Conservation (phyloP, 2,329 filamentous ascomycete species). For the Aureobasidium vineae region DNA sequence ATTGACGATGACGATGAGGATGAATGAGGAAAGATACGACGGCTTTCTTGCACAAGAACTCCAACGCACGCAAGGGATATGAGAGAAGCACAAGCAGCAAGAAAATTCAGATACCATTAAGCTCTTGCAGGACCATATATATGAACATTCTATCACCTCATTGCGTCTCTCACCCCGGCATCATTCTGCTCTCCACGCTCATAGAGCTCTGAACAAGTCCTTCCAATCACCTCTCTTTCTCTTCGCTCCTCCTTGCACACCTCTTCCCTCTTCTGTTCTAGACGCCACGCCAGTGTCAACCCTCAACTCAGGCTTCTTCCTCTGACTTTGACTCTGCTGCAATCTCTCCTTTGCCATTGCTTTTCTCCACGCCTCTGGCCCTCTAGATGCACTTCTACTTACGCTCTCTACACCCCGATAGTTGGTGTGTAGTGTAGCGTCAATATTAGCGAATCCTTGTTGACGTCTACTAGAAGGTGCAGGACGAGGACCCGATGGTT, state of each 20-base stretch:
- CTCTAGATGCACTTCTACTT: not conserved
- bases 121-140: not conserved
- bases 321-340: conserved; percentile 2
- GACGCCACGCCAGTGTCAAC: conserved; percentile 17
- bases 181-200: too few relatives aligned
- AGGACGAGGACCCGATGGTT: not conserved
- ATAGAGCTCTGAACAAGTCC: conserved; percentile 28
- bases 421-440: not conserved
- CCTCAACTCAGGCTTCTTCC: conserved; percentile 13
- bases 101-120: not conserved
- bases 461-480: not conserved
- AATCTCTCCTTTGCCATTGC: not conserved
- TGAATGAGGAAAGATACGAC: not conserved
- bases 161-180: too few relatives aligned
- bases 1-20: conserved; percentile 30
- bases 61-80: too few relatives aligned
- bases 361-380: conserved; percentile 9
- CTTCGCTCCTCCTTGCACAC: conserved; percentile 1
- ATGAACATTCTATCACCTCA: not conserved
- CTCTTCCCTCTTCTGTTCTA: conserved; percentile 23
- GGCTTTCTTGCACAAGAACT: too few relatives aligned
- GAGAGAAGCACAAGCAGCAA: not conserved
- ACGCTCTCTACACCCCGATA: conserved; percentile 14
- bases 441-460: conserved; percentile 1
- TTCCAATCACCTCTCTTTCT: conserved; percentile 27